Percentiles rank a stretch among this genome's conserved stretches.
These are phyloP conservation scores for Stereum hirsutum DNA, from an alignment of 1,284 basidiomycete species.

Conservation along the genomic window DNA sequence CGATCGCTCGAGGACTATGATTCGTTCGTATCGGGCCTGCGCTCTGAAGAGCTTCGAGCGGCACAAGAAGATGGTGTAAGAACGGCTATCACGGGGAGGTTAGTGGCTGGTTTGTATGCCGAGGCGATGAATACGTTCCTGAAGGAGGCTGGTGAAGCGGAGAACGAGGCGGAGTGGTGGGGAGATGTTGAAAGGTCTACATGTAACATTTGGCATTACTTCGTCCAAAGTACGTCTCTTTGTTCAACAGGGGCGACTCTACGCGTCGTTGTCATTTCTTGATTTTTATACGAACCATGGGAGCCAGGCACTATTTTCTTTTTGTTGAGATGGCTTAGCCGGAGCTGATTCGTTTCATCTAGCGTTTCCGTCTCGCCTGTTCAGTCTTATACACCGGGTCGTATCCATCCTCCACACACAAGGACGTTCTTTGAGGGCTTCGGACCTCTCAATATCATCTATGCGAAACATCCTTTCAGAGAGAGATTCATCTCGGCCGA, in stretches of 20 bases:
- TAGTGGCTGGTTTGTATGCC: slow-evolving; percentile 50
- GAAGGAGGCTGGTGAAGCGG: slow-evolving; percentile 50
- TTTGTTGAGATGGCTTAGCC: too few relatives aligned
- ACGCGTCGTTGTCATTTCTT: too few relatives aligned
- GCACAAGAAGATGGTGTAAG: slow-evolving; percentile 21
- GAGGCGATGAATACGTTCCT: slow-evolving; percentile 49
- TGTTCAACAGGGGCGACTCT: too few relatives aligned
- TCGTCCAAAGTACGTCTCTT: slow-evolving; percentile 67
- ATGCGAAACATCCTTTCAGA: slow-evolving; percentile 41
- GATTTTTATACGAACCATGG: too few relatives aligned
- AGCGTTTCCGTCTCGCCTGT: slow-evolving; percentile 57
- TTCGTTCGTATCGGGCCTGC: slow-evolving; percentile 2
- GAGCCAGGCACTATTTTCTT: too few relatives aligned
- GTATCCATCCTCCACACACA: too few relatives aligned
- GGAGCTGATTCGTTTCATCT: not conserved
- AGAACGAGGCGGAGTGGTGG: slow-evolving; percentile 74
- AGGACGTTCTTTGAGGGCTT: slow-evolving; percentile 39
- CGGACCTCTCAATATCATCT: slow-evolving; percentile 40
- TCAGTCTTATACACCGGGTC: too few relatives aligned
- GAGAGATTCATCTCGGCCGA: slow-evolving; percentile 31
- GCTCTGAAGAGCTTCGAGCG: slow-evolving; percentile 4
- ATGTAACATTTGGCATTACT: slow-evolving; percentile 39
- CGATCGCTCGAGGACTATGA: slow-evolving; percentile 16
- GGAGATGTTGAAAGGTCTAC: slow-evolving; percentile 49
- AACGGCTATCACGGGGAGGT: slow-evolving; percentile 28